Conservation (phyloP, 768 basidiomycete species). For the Collybia mongolica region DNA sequence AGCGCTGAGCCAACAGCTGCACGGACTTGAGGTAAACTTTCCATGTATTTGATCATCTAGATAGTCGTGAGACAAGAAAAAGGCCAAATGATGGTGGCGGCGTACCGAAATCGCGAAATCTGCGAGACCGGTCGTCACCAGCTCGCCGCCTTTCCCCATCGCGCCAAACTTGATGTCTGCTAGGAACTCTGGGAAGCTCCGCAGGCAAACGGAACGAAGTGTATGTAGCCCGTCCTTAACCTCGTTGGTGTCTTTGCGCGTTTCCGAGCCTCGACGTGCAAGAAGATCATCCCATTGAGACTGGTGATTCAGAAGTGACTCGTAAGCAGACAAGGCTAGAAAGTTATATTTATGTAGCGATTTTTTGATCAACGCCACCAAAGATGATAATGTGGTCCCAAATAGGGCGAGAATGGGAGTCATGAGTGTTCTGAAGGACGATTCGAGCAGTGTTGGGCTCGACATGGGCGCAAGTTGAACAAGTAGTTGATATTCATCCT, state of each 20-base stretch:
- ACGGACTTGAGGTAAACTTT: slow-evolving; percentile 68
- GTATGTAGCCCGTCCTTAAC: slow-evolving; percentile 67
- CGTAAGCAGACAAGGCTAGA: slow-evolving; percentile 73
- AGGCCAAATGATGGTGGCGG: slow-evolving; percentile 3
- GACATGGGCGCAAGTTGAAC: slow-evolving; percentile 63
- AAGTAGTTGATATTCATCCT: slow-evolving; percentile 72
- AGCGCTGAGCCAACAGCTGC: slow-evolving; percentile 66
- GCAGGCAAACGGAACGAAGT: slow-evolving; percentile 66
- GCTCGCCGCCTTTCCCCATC: slow-evolving; percentile 53
- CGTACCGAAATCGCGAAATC: slow-evolving; percentile 58
- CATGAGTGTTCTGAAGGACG: slow-evolving; percentile 62
- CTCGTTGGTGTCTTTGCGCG: slow-evolving; percentile 55
- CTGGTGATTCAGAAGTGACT: slow-evolving; percentile 55
- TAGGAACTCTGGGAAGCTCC: slow-evolving; percentile 83
- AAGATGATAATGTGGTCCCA: slow-evolving; percentile 58
- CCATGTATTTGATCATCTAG: slow-evolving; percentile 69
- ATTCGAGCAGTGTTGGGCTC: slow-evolving; percentile 44
- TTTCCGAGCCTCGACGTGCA: slow-evolving; percentile 44
- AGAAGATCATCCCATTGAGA: slow-evolving; percentile 68
- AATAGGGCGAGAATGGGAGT: slow-evolving; percentile 66
- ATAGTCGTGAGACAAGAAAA: slow-evolving; percentile 5
- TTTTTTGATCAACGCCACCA: slow-evolving; percentile 68
- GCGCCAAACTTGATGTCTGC: slow-evolving; percentile 74
- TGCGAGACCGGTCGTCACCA: slow-evolving; percentile 56
- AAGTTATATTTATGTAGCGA: slow-evolving; percentile 78